These are phyloP conservation scores for Blastobotrys petasosporus DNA, from an alignment of 1,139 yeast genomes.

Conservation along the genomic window DNA sequence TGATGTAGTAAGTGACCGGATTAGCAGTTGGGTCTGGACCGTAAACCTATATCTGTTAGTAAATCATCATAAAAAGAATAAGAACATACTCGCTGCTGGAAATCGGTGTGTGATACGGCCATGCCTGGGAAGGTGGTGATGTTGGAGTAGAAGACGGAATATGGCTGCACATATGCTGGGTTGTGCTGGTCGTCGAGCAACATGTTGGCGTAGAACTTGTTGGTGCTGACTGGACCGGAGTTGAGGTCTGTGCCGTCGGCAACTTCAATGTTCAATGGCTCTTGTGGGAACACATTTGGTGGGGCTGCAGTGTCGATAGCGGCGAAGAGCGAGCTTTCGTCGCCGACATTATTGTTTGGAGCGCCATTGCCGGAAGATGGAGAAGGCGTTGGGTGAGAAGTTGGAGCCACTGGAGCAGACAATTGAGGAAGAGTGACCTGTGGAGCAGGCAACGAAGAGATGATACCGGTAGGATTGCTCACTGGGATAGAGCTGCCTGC, in stretches of 20 bases:
- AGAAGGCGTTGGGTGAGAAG: conserved; percentile 12
- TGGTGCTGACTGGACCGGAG: conserved; percentile 46
- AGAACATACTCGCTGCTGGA: conserved; percentile 37
- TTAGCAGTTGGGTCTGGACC: conserved; percentile 33
- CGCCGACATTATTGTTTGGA: conserved; percentile 10
- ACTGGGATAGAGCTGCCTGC: background rate
- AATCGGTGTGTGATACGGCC: conserved; percentile 53
- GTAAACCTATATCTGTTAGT: conserved; percentile 18
- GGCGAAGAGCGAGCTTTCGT: conserved; percentile 41
- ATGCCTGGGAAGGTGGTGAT: conserved; percentile 45
- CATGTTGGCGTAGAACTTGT: conserved; percentile 65
- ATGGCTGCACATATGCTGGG: conserved; percentile 53
- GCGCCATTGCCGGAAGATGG: conserved; percentile 14
- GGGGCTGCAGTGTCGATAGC: conserved; percentile 48
- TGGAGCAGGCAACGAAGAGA: conserved; percentile 6
- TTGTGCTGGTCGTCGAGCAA: conserved; percentile 44
- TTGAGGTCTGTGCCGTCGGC: conserved; percentile 45
- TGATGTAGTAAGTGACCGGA: conserved; percentile 45
- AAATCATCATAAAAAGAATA: background rate
- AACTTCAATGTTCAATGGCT: conserved; percentile 38
- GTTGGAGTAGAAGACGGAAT: conserved; percentile 47
- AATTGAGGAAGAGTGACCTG: conserved; percentile 10
- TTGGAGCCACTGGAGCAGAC: conserved; percentile 5
- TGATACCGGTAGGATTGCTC: too few species aligned
- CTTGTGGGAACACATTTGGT: conserved; percentile 43